Percentiles rank a stretch among this genome's conserved stretches.
phyloP scores from a whole-genome alignment of 1,284 basidiomycete genomes.

The Omphalotus olearius region DNA sequence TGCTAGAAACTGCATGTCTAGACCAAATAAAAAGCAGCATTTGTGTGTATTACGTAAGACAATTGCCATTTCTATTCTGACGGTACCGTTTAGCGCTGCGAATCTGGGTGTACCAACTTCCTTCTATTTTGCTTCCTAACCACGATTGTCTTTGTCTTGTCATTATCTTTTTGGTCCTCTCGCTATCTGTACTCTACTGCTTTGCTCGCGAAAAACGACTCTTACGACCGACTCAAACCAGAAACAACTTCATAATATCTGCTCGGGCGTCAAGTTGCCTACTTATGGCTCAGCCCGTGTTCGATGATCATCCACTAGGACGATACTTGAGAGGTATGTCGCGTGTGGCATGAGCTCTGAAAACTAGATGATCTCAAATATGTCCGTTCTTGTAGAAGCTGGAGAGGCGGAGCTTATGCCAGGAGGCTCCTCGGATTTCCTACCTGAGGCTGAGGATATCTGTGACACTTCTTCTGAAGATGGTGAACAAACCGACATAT shows the following conservation, averaged over 20 bases:
- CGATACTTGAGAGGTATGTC: slow-evolving; percentile 64
- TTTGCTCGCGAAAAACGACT: too few species aligned
- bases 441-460: slow-evolving; percentile 26
- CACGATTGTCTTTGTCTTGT: too few species aligned
- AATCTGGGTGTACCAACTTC: too few species aligned
- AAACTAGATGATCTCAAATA: slow-evolving; percentile 9
- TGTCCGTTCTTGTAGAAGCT: slow-evolving; percentile 35
- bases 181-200: too few species aligned
- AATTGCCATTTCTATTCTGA: too few species aligned
- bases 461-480: slow-evolving; percentile 26
- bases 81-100: too few species aligned
- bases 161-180: too few species aligned
- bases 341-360: slow-evolving; percentile 5
- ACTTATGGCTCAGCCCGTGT: slow-evolving; percentile 72
- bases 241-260: neutral
- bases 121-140: too few species aligned
- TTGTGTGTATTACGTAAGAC: too few species aligned
- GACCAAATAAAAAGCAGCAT: too few species aligned
- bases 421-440: slow-evolving; percentile 25
- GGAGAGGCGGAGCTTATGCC: slow-evolving; percentile 50
- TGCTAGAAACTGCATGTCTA: too few species aligned
- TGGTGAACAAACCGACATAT: slow-evolving; percentile 31
- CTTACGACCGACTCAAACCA: too few species aligned
- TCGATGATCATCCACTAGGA: slow-evolving; percentile 72
- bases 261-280: neutral